Evolutionary conservation across 306 rosid genomes (phyloP).

Genomic region (Mimosa bimucronata): DNA sequence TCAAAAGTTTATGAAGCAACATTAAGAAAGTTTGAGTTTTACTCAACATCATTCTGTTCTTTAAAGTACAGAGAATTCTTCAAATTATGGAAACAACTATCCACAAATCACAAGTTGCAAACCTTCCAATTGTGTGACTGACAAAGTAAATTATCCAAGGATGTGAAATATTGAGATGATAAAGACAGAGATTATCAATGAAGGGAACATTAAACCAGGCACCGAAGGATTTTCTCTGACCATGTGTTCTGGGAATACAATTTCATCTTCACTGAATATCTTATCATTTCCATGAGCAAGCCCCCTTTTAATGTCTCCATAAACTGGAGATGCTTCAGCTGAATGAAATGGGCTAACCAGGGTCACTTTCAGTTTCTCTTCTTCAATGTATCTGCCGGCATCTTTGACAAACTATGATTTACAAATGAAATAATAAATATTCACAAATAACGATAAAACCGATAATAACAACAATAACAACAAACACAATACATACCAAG

Average conservation of each 20-base stretch:
- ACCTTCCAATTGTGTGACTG: conserved; percentile 23
- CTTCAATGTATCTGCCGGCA: conserved; percentile 67
- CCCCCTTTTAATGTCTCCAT: conserved; percentile 55
- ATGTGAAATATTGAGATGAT: conserved; percentile 36
- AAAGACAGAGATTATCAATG: conserved; percentile 24
- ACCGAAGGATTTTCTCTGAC: conserved; percentile 53
- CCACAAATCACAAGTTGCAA: conserved; percentile 20
- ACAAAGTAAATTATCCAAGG: conserved; percentile 34
- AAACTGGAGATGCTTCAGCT: conserved; percentile 58
- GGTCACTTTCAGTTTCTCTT: conserved; percentile 77
- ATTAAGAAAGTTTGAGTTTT: background rate
- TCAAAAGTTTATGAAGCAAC: background rate
- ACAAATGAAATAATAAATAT: conserved; percentile 25
- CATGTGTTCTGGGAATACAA: conserved; percentile 41
- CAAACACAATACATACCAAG: conserved; percentile 61
- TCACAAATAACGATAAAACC: conserved; percentile 34
- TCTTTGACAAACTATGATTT: conserved; percentile 76
- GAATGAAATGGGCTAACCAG: conserved; percentile 61
- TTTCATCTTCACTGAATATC: conserved; percentile 43
- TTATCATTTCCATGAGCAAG: conserved; percentile 48
- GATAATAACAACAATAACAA: background rate
- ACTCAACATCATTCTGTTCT: background rate
- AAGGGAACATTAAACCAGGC: conserved; percentile 31
- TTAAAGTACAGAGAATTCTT: background rate
- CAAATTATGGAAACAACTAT: conserved; percentile 33